phyloP scores from a whole-genome alignment of 495 filamentous ascomycete species.

The Talaromyces liani region DNA sequence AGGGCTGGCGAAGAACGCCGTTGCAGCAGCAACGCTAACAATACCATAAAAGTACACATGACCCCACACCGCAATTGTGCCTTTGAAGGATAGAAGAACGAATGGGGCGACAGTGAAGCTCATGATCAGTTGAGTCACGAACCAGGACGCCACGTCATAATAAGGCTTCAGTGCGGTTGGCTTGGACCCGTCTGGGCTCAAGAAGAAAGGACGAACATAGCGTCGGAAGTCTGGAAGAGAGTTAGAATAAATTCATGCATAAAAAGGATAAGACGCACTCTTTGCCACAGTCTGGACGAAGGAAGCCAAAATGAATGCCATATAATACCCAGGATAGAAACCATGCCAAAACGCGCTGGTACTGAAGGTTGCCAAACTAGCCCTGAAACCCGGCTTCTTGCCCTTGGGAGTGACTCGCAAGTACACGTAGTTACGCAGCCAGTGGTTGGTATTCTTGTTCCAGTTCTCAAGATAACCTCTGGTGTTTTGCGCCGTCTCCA shows the following conservation, averaged over 20 bases:
- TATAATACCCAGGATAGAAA: slow-evolving; percentile 94
- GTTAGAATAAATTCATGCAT: slow-evolving; percentile 3
- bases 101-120: slow-evolving; percentile 79
- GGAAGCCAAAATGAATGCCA: slow-evolving; percentile 80
- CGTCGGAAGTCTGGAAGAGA: slow-evolving; percentile 67
- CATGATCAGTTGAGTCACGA: slow-evolving; percentile 77
- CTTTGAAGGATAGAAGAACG: slow-evolving; percentile 62
- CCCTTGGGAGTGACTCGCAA: slow-evolving; percentile 90
- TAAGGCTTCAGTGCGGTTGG: slow-evolving; percentile 67
- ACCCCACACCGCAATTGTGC: slow-evolving; percentile 66
- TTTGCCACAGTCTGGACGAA: slow-evolving; percentile 92
- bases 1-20: slow-evolving; percentile 75
- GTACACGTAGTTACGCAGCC: slow-evolving; percentile 94
- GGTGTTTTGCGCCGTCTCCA: slow-evolving; percentile 87
- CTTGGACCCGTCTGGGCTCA: slow-evolving; percentile 59
- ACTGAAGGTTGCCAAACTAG: slow-evolving; percentile 86
- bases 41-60: slow-evolving; percentile 86
- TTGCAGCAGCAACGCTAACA: slow-evolving; percentile 51
- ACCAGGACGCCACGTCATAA: slow-evolving; percentile 76
- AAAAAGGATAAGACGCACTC: slow-evolving; percentile 46
- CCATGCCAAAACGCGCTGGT: slow-evolving; percentile 98
- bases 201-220: slow-evolving; percentile 86
- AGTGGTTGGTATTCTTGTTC: slow-evolving; percentile 99
- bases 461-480: slow-evolving; percentile 81
- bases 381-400: slow-evolving; percentile 93